Conservation (phyloP, 148 eudicot genomes). For the Rhododendron simsii region DNA sequence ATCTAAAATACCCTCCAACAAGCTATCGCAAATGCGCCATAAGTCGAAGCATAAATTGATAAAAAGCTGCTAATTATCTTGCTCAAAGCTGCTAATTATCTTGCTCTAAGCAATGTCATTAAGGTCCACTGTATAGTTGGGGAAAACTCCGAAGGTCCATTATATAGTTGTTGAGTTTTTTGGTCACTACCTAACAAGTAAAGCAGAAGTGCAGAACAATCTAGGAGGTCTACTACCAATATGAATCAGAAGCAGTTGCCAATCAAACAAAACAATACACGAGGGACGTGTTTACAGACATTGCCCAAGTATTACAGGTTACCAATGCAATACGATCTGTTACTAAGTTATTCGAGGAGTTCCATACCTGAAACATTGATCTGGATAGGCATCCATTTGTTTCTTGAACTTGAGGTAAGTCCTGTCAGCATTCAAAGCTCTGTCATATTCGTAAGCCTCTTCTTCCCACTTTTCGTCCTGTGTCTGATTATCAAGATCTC, state of each 20-base stretch:
- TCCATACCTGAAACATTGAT: constrained; percentile 80
- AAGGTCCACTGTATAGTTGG: neutral
- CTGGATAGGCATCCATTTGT: constrained; percentile 65
- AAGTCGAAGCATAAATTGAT: neutral
- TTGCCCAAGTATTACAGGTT: neutral
- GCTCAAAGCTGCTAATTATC: neutral
- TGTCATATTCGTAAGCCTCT: constrained; percentile 84
- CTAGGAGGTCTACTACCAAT: neutral
- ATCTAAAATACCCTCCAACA: neutral
- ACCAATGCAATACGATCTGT: neutral
- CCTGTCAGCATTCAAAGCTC: constrained; percentile 74
- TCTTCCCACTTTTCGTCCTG: constrained; percentile 67
- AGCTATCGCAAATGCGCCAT: neutral
- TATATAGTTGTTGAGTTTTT: neutral
- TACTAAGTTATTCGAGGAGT: neutral
- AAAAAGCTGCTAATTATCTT: neutral
- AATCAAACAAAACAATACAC: neutral
- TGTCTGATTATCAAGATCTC: constrained; percentile 30
- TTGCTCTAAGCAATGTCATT: neutral
- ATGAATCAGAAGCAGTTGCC: neutral
- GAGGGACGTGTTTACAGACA: neutral
- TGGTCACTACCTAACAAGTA: neutral
- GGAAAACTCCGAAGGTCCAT: neutral
- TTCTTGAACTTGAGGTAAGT: constrained; percentile 94
- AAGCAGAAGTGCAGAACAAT: neutral